Evolutionary conservation across 1,284 basidiomycete species (phyloP), one percentile per base, ranked within the genome.

Genomic region (Pholiota adiposa): DNA sequence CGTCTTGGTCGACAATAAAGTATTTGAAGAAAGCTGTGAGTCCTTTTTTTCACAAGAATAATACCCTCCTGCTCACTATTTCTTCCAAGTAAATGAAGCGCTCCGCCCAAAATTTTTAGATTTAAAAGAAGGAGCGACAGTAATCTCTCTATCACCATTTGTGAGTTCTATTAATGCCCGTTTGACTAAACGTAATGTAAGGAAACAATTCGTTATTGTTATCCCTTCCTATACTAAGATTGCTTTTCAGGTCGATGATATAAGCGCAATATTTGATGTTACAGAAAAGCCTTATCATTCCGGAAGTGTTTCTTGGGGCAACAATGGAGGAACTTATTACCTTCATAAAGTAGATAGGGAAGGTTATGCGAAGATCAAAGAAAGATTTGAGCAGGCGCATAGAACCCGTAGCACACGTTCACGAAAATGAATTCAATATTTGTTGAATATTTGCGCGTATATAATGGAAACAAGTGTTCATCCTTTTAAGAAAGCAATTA

Each of bases 1-100:
- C 4, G 85, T 92, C 9, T 71, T 92, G 56, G 87, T 92, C 50
- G 91, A 92, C 70, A 92, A 92, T 71, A 92, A 90, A 73, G 89
- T 91, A 1, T 92, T 92, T 69, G 78, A 82, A 55, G 83, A 89
- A 67, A 80, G 81, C 43, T 69, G 90, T 91, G 65, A 77, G 90
- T 80, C 2, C 18, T 46, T 38, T 19, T 44, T 44, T 46, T 51
- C 6, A 16, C 19, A 6, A 46, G 41, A n/a, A 19, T 21, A 29
- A 18, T 50, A 21, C 12, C 23, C 40, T 57, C 52, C 8, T 23
- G 33, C 29, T n/a, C 18, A 51, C n/a, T 31, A 56, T 55, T 21
- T 44, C 44, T 12, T 51, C 12, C n/a, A 58, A 92, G 90, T 92
- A 63, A 92, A 92, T 70, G 89, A 89, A 70, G 84, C 85, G 0